Evolutionary conservation across 75 land plant genomes (phyloP).

Genomic region (Cunninghamia lanceolata): DNA sequence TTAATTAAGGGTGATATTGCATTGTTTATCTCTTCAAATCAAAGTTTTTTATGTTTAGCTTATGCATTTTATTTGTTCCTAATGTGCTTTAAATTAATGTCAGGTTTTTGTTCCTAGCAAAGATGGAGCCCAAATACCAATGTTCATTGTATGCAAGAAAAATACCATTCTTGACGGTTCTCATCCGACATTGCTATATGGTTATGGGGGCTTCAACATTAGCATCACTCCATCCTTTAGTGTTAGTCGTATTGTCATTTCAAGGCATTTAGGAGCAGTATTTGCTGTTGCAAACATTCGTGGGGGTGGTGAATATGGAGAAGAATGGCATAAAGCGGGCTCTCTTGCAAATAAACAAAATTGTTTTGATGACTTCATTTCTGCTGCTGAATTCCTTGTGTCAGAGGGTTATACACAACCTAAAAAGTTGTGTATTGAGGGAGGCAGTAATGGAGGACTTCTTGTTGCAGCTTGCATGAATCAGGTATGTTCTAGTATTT

Average conservation of each 20-base stretch:
- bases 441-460: slow-evolving; percentile 98
- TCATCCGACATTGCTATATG: slow-evolving; percentile 83
- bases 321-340: slow-evolving; percentile 98
- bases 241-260: slow-evolving; percentile 50
- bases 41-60: not conserved
- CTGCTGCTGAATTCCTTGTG: slow-evolving; percentile 79
- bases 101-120: slow-evolving; percentile 85
- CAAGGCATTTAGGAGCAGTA: slow-evolving; percentile 60
- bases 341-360: slow-evolving; percentile 86
- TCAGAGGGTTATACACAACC: slow-evolving; percentile 78
- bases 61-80: not conserved
- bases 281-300: slow-evolving; percentile 89
- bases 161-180: slow-evolving; percentile 55
- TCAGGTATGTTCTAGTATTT: too few relatives aligned
- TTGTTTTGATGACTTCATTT: slow-evolving; percentile 95
- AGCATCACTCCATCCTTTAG: slow-evolving; percentile 84
- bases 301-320: slow-evolving; percentile 99
- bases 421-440: slow-evolving; percentile 85
- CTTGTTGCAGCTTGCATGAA: slow-evolving; percentile 95
- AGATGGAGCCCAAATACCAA: slow-evolving; percentile 89
- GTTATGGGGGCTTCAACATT: slow-evolving; percentile 91
- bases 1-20: not conserved
- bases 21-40: not conserved
- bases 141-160: slow-evolving; percentile 85
- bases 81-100: not conserved